Evolutionary conservation across 768 basidiomycete species (phyloP), one percentile per base, ranked within the genome.

Genomic region (Cantharellus cinnabarinus): DNA sequence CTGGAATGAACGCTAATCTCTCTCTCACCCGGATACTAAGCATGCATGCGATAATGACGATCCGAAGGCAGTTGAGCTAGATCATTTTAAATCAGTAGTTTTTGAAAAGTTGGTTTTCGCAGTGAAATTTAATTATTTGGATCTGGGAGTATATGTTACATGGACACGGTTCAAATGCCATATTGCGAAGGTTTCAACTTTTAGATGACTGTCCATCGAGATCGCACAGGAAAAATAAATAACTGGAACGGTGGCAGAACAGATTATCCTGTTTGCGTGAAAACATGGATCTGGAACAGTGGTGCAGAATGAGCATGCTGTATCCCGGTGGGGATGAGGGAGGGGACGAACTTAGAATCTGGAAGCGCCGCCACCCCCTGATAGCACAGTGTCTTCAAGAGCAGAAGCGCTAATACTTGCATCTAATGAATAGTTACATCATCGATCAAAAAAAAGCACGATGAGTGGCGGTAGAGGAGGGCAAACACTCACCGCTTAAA

Each of bases 401-500:
- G 82, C 86, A 44, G 86, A 88, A 4, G 79, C 79, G 15, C 85
- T 87, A 42, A 89, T 68, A 67, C 84, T 85, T 5, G 79, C 76
- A 64, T 86, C 84, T 85, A 62, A 10, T 14, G 35, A 42, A 39
- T 34, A 29, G 20, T 29, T 29, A 29, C 20, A 29, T 29, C 20
- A 29, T 29, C 20, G 20, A 29, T 29, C 20, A 29, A 29, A 29
- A 29, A 29, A 29, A 29, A 29, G 20, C 20, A 29, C 20, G 20
- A 29, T 29, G 20, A 29, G 20, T 29, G 20, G 20, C 20, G 20
- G 20, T 29, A 29, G 20, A 29, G 20, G 20, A 29, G 20, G 20
- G 20, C 20, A 29, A 29, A 29, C 59, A 70, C 78, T 65, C 65
- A 87, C 88, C 87, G 65, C 88, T 90, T 50, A 89, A 66, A 66